A percentile compares a stretch with the other conserved stretches of the same genome.
Evolutionary conservation across 1,284 basidiomycete species (phyloP).

Genomic region (Sphaerobolus stellatus): DNA sequence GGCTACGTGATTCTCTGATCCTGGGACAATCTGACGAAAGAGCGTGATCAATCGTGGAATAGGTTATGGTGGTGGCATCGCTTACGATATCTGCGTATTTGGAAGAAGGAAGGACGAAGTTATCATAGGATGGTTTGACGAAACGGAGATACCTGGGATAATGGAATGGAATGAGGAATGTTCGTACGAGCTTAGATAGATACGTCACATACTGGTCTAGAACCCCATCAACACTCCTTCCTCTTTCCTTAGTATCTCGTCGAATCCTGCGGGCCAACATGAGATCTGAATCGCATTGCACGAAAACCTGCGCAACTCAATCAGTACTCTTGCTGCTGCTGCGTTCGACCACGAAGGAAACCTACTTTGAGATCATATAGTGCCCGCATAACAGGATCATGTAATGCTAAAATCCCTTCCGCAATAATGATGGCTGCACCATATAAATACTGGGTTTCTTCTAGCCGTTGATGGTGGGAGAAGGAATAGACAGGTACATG

Average conservation of each 20-base stretch:
- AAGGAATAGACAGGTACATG: slow-evolving; percentile 96
- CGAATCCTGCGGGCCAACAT: slow-evolving; percentile 94
- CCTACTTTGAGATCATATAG: slow-evolving; percentile 90
- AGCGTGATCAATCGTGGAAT: background rate
- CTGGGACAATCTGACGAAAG: slow-evolving; percentile 79
- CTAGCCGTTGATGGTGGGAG: slow-evolving; percentile 81
- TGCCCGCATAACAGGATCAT: slow-evolving; percentile 74
- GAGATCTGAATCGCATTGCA: slow-evolving; percentile 91
- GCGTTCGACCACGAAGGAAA: slow-evolving; percentile 19
- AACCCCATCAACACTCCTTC: slow-evolving; percentile 81
- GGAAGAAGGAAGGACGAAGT: slow-evolving; percentile 89
- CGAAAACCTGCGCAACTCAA: slow-evolving; percentile 56
- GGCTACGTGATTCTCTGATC: slow-evolving; percentile 83
- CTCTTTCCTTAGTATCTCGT: slow-evolving; percentile 87
- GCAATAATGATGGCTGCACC: slow-evolving; percentile 94
- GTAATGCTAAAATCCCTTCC: slow-evolving; percentile 91
- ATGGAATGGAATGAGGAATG: slow-evolving; percentile 1
- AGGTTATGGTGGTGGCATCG: slow-evolving; percentile 8
- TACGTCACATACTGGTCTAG: slow-evolving; percentile 72
- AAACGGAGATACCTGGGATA: slow-evolving; percentile 76
- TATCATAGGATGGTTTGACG: slow-evolving; percentile 92
- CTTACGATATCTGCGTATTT: slow-evolving; percentile 85
- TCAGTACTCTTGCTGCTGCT: slow-evolving; percentile 1
- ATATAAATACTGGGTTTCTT: slow-evolving; percentile 90
- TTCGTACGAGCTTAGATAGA: background rate